A percentile compares a stretch with the other conserved stretches of the same genome.
Evolutionary conservation across 257 asterid genomes (phyloP).

Genomic region (Haberlea rhodopensis): DNA sequence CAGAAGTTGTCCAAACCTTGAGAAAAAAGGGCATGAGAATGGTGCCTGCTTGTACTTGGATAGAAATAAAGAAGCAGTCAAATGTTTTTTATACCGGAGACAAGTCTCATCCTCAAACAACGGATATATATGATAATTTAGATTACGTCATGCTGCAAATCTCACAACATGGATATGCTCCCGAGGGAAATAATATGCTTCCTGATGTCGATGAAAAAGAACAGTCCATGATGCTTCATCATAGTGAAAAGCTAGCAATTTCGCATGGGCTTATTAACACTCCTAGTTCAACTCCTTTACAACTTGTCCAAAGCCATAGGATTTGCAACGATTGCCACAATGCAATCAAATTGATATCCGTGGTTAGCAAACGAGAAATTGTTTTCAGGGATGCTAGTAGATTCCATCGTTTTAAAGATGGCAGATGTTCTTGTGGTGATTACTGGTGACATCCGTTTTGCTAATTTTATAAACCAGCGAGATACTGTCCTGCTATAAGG

Average conservation of each 20-base stretch:
- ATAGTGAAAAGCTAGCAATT: constrained; percentile 82
- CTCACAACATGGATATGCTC: constrained; percentile 43
- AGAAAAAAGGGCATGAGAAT: constrained; percentile 65
- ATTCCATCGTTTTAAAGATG: constrained; percentile 68
- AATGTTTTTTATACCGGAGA: constrained; percentile 63
- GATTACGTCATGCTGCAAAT: constrained; percentile 49
- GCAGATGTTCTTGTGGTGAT: constrained; percentile 82
- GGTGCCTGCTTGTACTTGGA: constrained; percentile 78
- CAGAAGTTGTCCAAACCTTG: constrained; percentile 60
- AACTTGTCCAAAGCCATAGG: constrained; percentile 81
- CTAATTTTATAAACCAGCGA: not conserved
- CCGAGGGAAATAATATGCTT: constrained; percentile 49
- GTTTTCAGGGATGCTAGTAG: constrained; percentile 77
- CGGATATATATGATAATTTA: constrained; percentile 52
- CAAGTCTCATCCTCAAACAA: constrained; percentile 47
- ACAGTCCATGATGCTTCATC: constrained; percentile 43
- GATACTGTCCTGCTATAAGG: not conserved
- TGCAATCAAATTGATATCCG: constrained; percentile 57
- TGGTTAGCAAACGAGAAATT: constrained; percentile 51
- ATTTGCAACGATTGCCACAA: constrained; percentile 74
- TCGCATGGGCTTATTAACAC: constrained; percentile 81
- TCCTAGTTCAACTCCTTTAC: constrained; percentile 58
- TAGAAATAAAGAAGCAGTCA: constrained; percentile 66
- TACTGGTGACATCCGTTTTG: constrained; percentile 55
- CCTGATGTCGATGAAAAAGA: constrained; percentile 80